These are phyloP conservation scores for Thalia dealbata DNA, from an alignment of 176 grass and related monocot species.

Conservation along the genomic window DNA sequence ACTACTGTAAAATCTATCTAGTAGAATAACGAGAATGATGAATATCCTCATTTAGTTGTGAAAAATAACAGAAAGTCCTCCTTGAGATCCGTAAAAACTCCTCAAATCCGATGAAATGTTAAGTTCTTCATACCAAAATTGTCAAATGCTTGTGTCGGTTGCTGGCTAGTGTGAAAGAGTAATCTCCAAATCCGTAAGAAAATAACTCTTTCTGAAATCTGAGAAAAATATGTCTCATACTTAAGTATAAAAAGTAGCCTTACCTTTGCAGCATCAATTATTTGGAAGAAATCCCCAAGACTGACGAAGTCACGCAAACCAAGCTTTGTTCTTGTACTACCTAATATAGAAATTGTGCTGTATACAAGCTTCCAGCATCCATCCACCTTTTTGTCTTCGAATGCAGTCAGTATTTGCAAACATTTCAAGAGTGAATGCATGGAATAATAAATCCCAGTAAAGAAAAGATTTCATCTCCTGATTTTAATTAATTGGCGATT, in stretches of 20 bases:
- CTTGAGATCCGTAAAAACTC: no score
- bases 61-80: no score
- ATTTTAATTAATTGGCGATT: background rate
- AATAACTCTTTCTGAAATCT: no score
- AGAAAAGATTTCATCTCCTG: background rate
- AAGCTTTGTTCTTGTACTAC: constrained; percentile 56
- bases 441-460: background rate
- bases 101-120: no score
- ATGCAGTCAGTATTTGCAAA: background rate
- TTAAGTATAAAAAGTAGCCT: constrained; percentile 2
- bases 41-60: no score
- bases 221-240: background rate
- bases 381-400: constrained; percentile 37
- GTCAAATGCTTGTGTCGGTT: no score
- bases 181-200: no score
- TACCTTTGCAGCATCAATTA: constrained; percentile 67
- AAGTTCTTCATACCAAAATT: no score
- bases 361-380: constrained; percentile 80
- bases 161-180: no score
- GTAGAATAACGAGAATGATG: no score
- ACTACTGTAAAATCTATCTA: no score
- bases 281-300: constrained; percentile 80
- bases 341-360: constrained; percentile 76
- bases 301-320: constrained; percentile 68
- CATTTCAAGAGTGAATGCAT: background rate